Base-by-base conservation (phyloP, 2,329 filamentous ascomycete genomes). In the Colletotrichum chrysophilum region DNA sequence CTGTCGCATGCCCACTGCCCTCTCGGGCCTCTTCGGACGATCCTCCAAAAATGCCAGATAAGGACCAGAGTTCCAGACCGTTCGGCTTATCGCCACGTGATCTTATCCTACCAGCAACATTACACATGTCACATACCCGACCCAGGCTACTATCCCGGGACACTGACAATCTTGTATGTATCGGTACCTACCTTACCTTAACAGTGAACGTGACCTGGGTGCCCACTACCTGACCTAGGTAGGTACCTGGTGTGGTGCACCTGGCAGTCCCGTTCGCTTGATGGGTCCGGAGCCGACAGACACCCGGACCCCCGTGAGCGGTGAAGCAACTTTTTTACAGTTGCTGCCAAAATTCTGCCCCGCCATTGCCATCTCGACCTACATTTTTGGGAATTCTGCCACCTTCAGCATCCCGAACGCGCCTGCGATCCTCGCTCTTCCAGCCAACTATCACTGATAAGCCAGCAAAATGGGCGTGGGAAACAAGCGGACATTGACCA, bases 401-500 rank as follows among this genome's bases (percentile, higher is more conserved):
- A 68, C 26, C 6, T 52, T 21, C 6, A 24, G 13, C 18, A 38
- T 24, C 32, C 8, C 32, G 34, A 26, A 21, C 13, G n/a, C 61
- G 32, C 21, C 16, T 24, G 16, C 32, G 34, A 34, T 21, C 21
- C 26, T 32, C 7, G 18, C 32, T 7, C 16, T 32, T 32, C 28
- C 12, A 21, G 26, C 21, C 58, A 21, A 36, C 12, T 10, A 21
- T 34, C 16, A 21, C 30, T 4, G 21, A 71, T 66, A 28, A 26
- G 24, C 24, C 68, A 55, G 36, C 78, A 89, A 80, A 75, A 96
- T 96, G 94, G 94, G 93, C 61, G 90, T 94, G 76, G 87, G 89
- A 34, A 91, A 91, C 78, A 93, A 93, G 82, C 88, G 89, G 61
- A 93, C 91, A n/a, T 88, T 92, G 77, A 92, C 91, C 72, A 96